Evolutionary conservation across 352 stramenopile species (phyloP).

Genomic region (Pythium angustatum): DNA sequence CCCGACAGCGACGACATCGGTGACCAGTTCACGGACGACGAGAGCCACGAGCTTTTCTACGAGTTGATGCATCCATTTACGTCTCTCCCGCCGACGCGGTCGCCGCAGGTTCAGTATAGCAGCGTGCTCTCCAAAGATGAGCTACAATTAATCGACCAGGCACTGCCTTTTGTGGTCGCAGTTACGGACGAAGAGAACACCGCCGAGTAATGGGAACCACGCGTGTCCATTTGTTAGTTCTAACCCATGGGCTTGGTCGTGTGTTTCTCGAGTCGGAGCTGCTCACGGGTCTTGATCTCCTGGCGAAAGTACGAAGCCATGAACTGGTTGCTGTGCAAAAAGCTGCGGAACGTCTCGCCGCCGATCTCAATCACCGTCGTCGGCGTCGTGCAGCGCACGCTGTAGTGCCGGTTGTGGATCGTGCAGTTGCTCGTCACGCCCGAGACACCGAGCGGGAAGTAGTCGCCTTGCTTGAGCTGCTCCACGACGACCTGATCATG

Average conservation of each 20-base stretch:
- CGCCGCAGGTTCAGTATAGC: slow-evolving; percentile 46
- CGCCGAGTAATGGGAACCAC: too few relatives aligned
- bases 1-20: slow-evolving; percentile 20
- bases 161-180: slow-evolving; percentile 33
- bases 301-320: slow-evolving; percentile 77
- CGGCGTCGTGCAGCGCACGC: slow-evolving; percentile 63
- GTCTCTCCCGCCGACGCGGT: slow-evolving; percentile 35
- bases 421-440: slow-evolving; percentile 63
- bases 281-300: slow-evolving; percentile 66
- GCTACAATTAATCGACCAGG: slow-evolving; percentile 37
- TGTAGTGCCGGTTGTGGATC: slow-evolving; percentile 72
- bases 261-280: slow-evolving; percentile 56
- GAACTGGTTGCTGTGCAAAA: slow-evolving; percentile 83
- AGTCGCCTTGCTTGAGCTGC: slow-evolving; percentile 67
- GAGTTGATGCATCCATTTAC: slow-evolving; percentile 49
- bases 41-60: slow-evolving; percentile 45
- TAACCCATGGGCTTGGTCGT: slow-evolving; percentile 25
- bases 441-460: slow-evolving; percentile 80
- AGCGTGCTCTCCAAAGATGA: slow-evolving; percentile 48
- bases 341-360: slow-evolving; percentile 81
- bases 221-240: not conserved
- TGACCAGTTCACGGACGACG: slow-evolving; percentile 17
- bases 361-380: slow-evolving; percentile 79
- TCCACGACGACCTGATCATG: slow-evolving; percentile 73
- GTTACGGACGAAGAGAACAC: not conserved